Percentiles rank a stretch among this genome's conserved stretches.
Evolutionary conservation across 176 grass and related monocot genomes (phyloP).

Genomic region (Melocanna baccifera): DNA sequence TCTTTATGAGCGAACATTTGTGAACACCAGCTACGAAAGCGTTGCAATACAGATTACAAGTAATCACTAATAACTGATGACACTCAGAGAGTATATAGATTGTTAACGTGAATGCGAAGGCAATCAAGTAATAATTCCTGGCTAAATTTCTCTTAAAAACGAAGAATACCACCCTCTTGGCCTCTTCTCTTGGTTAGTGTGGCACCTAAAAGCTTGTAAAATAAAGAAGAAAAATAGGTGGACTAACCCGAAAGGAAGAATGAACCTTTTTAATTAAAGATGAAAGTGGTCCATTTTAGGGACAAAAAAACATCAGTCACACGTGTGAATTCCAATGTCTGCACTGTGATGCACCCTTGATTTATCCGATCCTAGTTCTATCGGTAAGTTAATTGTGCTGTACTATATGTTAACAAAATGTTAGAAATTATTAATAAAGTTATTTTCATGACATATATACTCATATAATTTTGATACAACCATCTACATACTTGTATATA

Average conservation of each 20-base stretch:
- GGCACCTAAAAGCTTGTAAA: background rate
- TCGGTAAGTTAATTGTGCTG: background rate
- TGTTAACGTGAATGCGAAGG: background rate
- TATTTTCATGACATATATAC: background rate
- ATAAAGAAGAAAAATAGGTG: slow-evolving; percentile 4
- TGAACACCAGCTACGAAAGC: background rate
- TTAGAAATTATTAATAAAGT: background rate
- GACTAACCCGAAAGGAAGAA: background rate
- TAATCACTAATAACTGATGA: background rate
- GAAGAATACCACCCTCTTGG: background rate
- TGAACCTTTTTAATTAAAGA: background rate
- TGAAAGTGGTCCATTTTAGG: background rate
- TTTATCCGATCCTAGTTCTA: background rate
- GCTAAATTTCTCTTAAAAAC: background rate
- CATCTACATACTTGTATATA: background rate
- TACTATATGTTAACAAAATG: background rate
- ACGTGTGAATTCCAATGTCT: background rate
- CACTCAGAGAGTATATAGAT: background rate
- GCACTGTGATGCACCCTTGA: background rate
- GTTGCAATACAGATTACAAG: background rate
- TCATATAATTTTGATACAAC: background rate
- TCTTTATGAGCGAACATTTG: background rate
- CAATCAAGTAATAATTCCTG: background rate
- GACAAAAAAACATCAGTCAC: background rate
- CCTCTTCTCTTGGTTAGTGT: background rate